Conservation (phyloP, 108 stramenopile species). For the Cylindrotheca fusiformis region DNA sequence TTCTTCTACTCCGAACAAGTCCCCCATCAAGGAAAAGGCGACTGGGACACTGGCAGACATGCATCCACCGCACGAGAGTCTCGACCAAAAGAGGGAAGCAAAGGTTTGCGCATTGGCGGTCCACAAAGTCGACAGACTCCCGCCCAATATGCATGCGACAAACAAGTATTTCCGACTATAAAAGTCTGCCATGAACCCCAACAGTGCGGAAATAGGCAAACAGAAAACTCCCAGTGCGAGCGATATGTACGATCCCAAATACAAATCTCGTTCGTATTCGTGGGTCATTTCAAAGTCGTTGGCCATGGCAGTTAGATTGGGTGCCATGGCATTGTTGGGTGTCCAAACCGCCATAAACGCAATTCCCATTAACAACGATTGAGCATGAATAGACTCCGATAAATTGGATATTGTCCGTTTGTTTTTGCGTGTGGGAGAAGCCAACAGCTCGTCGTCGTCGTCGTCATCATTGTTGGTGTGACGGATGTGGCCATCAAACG, state of each 20-base stretch:
- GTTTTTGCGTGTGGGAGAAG: neutral
- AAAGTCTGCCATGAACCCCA: constrained; percentile 68
- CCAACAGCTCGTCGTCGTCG: neutral
- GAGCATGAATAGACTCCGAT: constrained; percentile 54
- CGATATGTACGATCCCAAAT: constrained; percentile 58
- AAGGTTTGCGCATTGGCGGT: constrained; percentile 42
- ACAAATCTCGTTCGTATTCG: constrained; percentile 58
- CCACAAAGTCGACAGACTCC: constrained; percentile 36
- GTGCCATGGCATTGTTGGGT: constrained; percentile 69
- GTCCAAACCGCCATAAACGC: constrained; percentile 67
- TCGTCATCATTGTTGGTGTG: neutral
- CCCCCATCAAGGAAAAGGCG: constrained; percentile 67
- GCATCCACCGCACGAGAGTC: constrained; percentile 56
- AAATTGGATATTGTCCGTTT: too few relatives aligned
- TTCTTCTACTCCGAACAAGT: constrained; percentile 61
- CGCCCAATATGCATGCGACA: constrained; percentile 38
- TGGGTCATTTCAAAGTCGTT: constrained; percentile 33
- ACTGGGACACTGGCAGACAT: constrained; percentile 70
- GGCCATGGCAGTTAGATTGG: constrained; percentile 70
- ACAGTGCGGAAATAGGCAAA: constrained; percentile 53
- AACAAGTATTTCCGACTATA: constrained; percentile 50
- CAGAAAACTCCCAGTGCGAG: constrained; percentile 61
- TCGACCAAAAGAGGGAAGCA: constrained; percentile 36
- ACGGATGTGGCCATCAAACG: neutral
- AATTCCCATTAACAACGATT: constrained; percentile 57